phyloP scores from a whole-genome alignment of 352 stramenopile species.

The Globisporangium takayamanum region DNA sequence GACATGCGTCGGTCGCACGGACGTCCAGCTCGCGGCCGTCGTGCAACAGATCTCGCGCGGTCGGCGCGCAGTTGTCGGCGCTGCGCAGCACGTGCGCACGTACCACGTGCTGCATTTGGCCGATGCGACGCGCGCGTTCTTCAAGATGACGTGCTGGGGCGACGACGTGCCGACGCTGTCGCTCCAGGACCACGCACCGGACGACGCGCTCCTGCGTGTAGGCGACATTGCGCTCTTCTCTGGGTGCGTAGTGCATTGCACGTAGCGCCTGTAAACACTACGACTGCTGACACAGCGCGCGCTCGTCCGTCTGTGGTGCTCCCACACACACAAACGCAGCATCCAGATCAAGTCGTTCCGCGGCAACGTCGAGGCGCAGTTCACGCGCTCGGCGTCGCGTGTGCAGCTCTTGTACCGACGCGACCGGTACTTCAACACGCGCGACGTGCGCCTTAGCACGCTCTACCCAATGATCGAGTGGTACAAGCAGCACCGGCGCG shows the following conservation, averaged over 20 bases:
- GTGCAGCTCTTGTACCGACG: constrained; percentile 55
- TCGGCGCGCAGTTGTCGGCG: neutral
- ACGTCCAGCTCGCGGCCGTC: constrained; percentile 1
- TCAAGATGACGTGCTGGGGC: constrained; percentile 7
- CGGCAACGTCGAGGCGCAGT: constrained; percentile 53
- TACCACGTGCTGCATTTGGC: constrained; percentile 4
- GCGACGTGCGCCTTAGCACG: constrained; percentile 38
- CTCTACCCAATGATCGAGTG: constrained; percentile 65
- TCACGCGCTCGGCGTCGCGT: constrained; percentile 26
- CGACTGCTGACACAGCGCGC: too few species aligned
- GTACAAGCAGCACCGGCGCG: too few species aligned
- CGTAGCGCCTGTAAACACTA: neutral
- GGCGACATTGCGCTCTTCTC: constrained; percentile 60
- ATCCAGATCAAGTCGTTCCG: constrained; percentile 37
- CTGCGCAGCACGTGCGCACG: neutral
- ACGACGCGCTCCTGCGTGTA: constrained; percentile 28
- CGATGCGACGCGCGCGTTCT: constrained; percentile 8
- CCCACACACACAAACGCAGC: constrained; percentile 2
- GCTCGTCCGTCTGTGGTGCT: neutral
- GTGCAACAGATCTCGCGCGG: too few species aligned
- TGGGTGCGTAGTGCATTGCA: constrained; percentile 11
- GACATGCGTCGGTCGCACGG: neutral
- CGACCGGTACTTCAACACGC: constrained; percentile 50
- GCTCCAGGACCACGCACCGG: constrained; percentile 23
- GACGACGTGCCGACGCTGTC: constrained; percentile 28